Evolutionary conservation across 2,329 filamentous ascomycete species (phyloP).

Genomic region (Diaporthe destruens): DNA sequence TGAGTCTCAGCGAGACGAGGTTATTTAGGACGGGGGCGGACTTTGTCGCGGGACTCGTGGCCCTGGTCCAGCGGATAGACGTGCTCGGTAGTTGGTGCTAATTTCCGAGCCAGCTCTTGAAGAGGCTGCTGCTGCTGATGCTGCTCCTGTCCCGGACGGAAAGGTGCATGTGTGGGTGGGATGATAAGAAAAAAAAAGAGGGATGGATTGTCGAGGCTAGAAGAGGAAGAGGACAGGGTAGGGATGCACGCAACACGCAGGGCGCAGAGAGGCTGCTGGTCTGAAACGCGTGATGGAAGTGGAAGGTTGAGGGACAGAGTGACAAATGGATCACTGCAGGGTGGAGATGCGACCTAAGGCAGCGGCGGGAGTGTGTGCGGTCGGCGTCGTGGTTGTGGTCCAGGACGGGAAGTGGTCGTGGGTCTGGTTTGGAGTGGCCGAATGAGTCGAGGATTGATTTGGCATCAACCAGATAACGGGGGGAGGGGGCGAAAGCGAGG

Average conservation of each 20-base stretch:
- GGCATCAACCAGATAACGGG: slow-evolving; percentile 30
- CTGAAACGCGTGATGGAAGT: slow-evolving; percentile 39
- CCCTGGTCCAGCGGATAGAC: slow-evolving; percentile 32
- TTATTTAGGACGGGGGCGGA: slow-evolving; percentile 30
- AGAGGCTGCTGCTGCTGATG: slow-evolving; percentile 17
- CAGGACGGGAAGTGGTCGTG: slow-evolving; percentile 17
- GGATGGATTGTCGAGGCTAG: slow-evolving; percentile 30
- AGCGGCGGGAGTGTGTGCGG: slow-evolving; percentile 18
- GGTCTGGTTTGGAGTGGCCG: slow-evolving; percentile 34
- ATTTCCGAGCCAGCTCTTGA: slow-evolving; percentile 42
- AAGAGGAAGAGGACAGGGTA: slow-evolving; percentile 16
- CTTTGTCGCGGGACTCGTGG: slow-evolving; percentile 34
- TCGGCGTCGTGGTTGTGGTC: slow-evolving; percentile 18
- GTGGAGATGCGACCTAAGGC: slow-evolving; percentile 35
- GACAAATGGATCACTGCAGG: slow-evolving; percentile 27
- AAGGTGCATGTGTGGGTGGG: slow-evolving; percentile 27
- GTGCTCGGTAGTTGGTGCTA: slow-evolving; percentile 32
- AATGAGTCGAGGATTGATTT: slow-evolving; percentile 38
- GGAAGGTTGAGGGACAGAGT: slow-evolving; percentile 24
- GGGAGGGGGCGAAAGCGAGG: slow-evolving; percentile 5
- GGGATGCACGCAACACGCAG: slow-evolving; percentile 7
- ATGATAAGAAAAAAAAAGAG: slow-evolving; percentile 13
- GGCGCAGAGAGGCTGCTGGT: slow-evolving; percentile 18
- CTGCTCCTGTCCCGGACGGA: slow-evolving; percentile 11
- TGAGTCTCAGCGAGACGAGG: slow-evolving; percentile 31